phyloP scores from a whole-genome alignment of 257 asterid species.

The Cynanchum wilfordii region DNA sequence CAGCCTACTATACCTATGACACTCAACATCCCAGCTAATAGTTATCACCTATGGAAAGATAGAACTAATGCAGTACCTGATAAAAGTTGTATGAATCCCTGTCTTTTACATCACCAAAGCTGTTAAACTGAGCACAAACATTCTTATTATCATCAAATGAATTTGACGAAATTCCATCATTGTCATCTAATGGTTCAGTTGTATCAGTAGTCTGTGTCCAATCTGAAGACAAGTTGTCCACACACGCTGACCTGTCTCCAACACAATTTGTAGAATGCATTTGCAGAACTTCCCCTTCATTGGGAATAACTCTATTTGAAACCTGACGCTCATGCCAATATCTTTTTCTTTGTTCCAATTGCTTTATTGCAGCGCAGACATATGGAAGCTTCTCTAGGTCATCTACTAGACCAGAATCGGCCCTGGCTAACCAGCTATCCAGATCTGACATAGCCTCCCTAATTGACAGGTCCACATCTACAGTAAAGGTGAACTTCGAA shows the following conservation, averaged over 20 bases:
- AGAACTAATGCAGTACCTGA: conserved; percentile 49
- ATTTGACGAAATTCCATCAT: conserved; percentile 35
- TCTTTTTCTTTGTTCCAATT: conserved; percentile 60
- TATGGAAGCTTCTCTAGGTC: conserved; percentile 89
- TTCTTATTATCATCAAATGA: conserved; percentile 29
- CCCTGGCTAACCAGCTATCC: conserved; percentile 92
- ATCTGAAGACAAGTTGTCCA: conserved; percentile 26
- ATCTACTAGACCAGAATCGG: conserved; percentile 88
- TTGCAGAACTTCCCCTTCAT: conserved; percentile 15
- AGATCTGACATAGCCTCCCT: conserved; percentile 80
- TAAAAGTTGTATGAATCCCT: conserved; percentile 66
- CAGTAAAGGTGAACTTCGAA: conserved; percentile 76
- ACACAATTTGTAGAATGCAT: conserved; percentile 19
- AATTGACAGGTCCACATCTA: conserved; percentile 82
- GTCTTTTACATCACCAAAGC: conserved; percentile 34
- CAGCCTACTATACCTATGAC: background rate
- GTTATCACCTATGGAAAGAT: background rate
- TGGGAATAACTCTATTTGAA: conserved; percentile 23
- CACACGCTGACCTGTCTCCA: conserved; percentile 25
- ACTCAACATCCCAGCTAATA: background rate
- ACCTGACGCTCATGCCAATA: conserved; percentile 64
- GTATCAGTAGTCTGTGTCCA: conserved; percentile 34
- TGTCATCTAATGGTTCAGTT: conserved; percentile 31
- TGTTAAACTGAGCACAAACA: conserved; percentile 21
- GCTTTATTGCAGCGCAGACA: conserved; percentile 85